Base-by-base conservation (phyloP, 495 filamentous ascomycete species). In the Penicillium daleae region DNA sequence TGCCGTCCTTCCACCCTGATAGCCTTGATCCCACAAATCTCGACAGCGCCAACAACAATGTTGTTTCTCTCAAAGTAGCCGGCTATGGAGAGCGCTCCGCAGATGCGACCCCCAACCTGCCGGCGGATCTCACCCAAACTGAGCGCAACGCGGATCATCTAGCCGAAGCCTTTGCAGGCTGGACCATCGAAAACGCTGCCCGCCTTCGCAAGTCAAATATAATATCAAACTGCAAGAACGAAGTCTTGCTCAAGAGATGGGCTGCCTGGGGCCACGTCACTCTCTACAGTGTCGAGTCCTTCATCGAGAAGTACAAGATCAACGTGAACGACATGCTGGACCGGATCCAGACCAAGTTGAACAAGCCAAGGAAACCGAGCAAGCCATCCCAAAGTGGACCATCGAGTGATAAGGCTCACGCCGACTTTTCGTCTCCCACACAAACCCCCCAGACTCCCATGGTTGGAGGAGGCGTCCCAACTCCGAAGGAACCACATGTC, bases 121-220 rank as follows among this genome's bases (percentile, higher is more conserved):
- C 69, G 2, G 64, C 42, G 33, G 67, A 62, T 10, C 51, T 71
- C 1, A 70, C 56, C 24, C 72, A 72, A 29, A 53, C 61, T 2
- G 62, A 74, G 10, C 63, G 66, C 37, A 68, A 82, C 24, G 63
- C 76, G 17, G 74, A 79, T 56, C 70, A 75, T 37, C 65, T 84
- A 8, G 68, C 75, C 2, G 74, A 81, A 57, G 73, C 78, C 32
- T 81, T 82, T 55, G 77, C 80, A 4, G 78, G 79, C 5, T 83
- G 77, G 79, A 62, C 70, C 1, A 53, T 78, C 1, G 44, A 75
- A 10, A 69, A 80, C 39, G 55, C 67, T 6, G 63, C 76, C n/a
- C 65, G 69, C 3, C 79, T 78, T 57, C 70, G 78, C 1, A 66
- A 65, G 9, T 76, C 76, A 31, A 13, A 66, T 31, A 66, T 76